Conservation (phyloP, 208 protist genomes). For the Naegleria fowleri region DNA sequence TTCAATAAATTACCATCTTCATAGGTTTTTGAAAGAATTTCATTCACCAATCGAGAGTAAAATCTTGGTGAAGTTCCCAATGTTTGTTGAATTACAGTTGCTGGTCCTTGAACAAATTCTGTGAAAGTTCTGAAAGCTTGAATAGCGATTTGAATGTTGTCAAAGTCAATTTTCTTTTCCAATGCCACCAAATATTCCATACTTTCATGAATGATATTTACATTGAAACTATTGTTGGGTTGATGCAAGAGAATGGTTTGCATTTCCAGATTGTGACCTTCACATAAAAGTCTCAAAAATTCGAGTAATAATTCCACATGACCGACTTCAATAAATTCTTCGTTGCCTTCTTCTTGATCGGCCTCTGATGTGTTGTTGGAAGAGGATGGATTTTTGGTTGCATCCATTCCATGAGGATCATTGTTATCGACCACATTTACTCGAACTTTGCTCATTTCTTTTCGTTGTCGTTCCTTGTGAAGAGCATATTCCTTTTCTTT, state of each 20-base stretch:
- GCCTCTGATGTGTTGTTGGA: no score
- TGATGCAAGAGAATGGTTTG: background rate
- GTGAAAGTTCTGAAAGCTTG: background rate
- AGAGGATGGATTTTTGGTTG: no score
- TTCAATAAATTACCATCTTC: background rate
- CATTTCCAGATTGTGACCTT: background rate
- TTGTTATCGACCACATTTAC: background rate
- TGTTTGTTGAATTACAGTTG: background rate
- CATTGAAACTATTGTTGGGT: background rate
- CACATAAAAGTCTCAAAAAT: background rate
- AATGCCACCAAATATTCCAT: background rate
- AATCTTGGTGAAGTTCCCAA: background rate
- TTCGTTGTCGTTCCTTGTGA: background rate
- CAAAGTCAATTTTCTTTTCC: background rate
- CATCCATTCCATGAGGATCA: background rate
- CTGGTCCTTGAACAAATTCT: background rate
- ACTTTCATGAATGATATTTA: background rate
- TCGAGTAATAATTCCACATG: background rate
- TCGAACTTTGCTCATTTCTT: background rate
- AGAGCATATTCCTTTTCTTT: background rate
- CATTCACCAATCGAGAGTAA: background rate
- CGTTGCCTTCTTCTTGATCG: background rate
- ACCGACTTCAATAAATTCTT: background rate
- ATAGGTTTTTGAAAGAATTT: background rate
- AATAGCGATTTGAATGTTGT: background rate